Evolutionary conservation across 192 early-diverging fungal genomes (phyloP).

Genomic region (Coemansia sp.): DNA sequence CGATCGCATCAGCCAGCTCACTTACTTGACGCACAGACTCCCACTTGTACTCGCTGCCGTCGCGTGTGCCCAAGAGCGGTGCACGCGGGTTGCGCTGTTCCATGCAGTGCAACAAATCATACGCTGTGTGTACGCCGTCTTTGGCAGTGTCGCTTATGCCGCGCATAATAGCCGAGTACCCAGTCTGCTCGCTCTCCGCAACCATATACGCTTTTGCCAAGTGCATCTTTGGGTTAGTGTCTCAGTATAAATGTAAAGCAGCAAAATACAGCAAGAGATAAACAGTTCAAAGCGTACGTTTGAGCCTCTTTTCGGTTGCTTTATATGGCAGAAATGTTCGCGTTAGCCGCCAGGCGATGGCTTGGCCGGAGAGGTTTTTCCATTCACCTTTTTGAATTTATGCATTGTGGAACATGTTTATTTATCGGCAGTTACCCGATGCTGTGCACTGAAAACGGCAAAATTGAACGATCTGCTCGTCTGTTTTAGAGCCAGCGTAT

Average conservation of each 20-base stretch:
- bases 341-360: no score
- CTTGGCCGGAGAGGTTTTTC: no score
- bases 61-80: slow-evolving; percentile 64
- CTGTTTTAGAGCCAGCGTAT: no score
- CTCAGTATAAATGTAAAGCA: no score
- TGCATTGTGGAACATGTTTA: no score
- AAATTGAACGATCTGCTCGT: slow-evolving; percentile 1
- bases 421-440: no score
- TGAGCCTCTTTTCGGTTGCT: no score
- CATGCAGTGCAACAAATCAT: slow-evolving; percentile 40
- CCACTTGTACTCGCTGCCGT: slow-evolving; percentile 61
- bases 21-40: slow-evolving; percentile 61
- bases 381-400: no score
- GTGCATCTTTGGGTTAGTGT: neutral
- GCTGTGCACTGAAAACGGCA: neutral
- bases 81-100: slow-evolving; percentile 54
- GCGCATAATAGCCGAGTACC: slow-evolving; percentile 37
- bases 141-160: slow-evolving; percentile 19
- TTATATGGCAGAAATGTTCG: no score
- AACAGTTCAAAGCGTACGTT: no score
- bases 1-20: slow-evolving; percentile 60
- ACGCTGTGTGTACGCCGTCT: slow-evolving; percentile 22
- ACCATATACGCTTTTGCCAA: slow-evolving; percentile 14
- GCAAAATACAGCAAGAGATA: no score
- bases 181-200: slow-evolving; percentile 23